These are phyloP conservation scores for Auricularia cornea DNA, from an alignment of 768 basidiomycete species.

Conservation along the genomic window DNA sequence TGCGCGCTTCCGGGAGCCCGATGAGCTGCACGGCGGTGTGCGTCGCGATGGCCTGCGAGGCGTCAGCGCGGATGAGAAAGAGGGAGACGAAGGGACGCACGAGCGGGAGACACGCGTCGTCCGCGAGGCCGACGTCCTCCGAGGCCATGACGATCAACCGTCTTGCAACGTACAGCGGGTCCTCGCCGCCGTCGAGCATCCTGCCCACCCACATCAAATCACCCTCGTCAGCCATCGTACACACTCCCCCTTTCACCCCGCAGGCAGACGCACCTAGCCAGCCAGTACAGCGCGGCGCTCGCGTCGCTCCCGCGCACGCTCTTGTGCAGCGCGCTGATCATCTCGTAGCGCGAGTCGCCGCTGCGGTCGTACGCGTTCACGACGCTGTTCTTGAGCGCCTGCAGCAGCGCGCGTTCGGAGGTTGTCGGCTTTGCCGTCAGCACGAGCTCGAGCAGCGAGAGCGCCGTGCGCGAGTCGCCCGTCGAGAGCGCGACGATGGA, in stretches of 20 bases:
- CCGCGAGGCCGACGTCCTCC: slow-evolving; percentile 79
- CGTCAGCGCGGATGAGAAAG: slow-evolving; percentile 38
- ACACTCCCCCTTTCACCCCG: background rate
- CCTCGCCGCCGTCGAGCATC: slow-evolving; percentile 75
- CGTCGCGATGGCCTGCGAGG: slow-evolving; percentile 47
- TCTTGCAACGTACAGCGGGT: slow-evolving; percentile 67
- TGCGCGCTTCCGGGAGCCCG: slow-evolving; percentile 79
- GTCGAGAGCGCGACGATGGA: slow-evolving; percentile 45
- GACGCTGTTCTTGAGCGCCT: slow-evolving; percentile 52
- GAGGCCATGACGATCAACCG: slow-evolving; percentile 74
- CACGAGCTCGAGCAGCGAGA: slow-evolving; percentile 68
- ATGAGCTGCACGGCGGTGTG: slow-evolving; percentile 57
- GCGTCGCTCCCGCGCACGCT: slow-evolving; percentile 69
- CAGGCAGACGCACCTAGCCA: slow-evolving; percentile 43
- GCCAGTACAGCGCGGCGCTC: slow-evolving; percentile 79
- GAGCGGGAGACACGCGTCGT: slow-evolving; percentile 66
- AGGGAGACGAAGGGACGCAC: slow-evolving; percentile 59
- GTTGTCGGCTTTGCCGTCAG: slow-evolving; percentile 35
- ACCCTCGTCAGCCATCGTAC: background rate
- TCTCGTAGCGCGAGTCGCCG: slow-evolving; percentile 70
- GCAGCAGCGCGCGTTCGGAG: slow-evolving; percentile 43
- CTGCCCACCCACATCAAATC: slow-evolving; percentile 18
- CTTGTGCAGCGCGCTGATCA: slow-evolving; percentile 82
- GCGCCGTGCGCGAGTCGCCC: slow-evolving; percentile 71
- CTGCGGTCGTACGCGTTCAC: slow-evolving; percentile 64